Conservation (phyloP, 2,329 filamentous ascomycete species). For the Monascus ruber region DNA sequence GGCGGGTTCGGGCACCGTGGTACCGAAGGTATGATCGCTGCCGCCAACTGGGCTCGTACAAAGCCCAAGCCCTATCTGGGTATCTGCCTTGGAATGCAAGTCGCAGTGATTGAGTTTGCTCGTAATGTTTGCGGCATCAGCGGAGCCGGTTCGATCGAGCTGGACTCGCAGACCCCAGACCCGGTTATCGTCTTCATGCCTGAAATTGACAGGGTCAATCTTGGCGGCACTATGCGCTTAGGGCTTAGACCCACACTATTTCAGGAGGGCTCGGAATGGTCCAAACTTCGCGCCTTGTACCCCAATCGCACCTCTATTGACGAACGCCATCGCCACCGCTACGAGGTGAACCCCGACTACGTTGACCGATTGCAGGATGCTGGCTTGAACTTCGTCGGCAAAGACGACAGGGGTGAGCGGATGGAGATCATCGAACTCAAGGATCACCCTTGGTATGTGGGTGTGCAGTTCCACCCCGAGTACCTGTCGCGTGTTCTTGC, state of each 20-base stretch:
- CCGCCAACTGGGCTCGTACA: constrained; percentile 76
- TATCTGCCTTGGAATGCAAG: constrained; percentile 85
- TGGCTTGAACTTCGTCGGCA: constrained; percentile 66
- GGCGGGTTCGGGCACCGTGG: constrained; percentile 75
- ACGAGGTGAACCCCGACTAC: constrained; percentile 77
- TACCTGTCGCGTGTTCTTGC: constrained; percentile 65
- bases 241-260: constrained; percentile 65
- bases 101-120: constrained; percentile 82
- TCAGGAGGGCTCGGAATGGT: constrained; percentile 66
- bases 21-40: constrained; percentile 80
- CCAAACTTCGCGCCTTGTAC: constrained; percentile 64
- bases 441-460: constrained; percentile 75
- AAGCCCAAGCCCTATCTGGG: constrained; percentile 75
- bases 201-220: constrained; percentile 62
- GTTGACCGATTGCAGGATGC: constrained; percentile 56
- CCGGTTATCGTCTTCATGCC: constrained; percentile 86
- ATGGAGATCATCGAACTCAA: constrained; percentile 78
- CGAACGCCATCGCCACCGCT: constrained; percentile 79
- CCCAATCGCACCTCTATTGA: constrained; percentile 43
- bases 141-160: constrained; percentile 46
- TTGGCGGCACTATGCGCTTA: constrained; percentile 81
- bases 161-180: constrained; percentile 47
- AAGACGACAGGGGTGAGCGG: constrained; percentile 64
- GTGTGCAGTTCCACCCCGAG: constrained; percentile 83
- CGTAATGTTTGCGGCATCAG: constrained; percentile 59